These are phyloP conservation scores for Dendrobium huoshanense DNA, from an alignment of 106 monocot species.

Conservation along the genomic window DNA sequence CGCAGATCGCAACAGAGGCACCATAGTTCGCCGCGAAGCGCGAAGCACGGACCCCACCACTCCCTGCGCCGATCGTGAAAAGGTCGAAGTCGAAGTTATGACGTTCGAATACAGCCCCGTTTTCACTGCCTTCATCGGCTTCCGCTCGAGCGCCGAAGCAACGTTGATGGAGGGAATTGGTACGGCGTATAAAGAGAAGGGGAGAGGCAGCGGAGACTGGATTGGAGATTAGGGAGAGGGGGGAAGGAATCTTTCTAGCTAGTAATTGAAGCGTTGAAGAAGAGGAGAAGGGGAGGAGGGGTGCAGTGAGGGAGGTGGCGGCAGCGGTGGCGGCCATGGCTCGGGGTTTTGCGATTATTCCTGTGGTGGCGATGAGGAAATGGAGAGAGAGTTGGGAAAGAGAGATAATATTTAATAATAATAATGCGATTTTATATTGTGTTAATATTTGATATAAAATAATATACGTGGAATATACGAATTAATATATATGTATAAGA, in stretches of 20 bases:
- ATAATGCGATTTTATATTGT: no score
- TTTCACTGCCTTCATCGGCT: background rate
- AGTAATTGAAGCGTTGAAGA: conserved; percentile 9
- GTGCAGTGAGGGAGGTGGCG: conserved; percentile 3
- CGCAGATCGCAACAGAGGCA: conserved; percentile 21
- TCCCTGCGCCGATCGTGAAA: conserved; percentile 26
- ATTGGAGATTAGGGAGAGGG: conserved; percentile 2
- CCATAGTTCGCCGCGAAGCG: conserved; percentile 24
- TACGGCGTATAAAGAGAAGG: background rate
- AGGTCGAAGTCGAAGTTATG: conserved; percentile 24
- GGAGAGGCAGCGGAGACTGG: background rate
- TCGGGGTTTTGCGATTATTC: no score
- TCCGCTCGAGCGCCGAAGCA: conserved; percentile 4
- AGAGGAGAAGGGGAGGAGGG: background rate
- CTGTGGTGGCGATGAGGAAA: no score
- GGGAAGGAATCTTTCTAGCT: conserved; percentile 4
- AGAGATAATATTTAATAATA: background rate
- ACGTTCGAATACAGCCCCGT: background rate
- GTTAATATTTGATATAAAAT: no score
- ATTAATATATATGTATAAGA: no score
- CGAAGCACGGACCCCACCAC: conserved; percentile 25
- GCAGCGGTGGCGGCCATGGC: background rate
- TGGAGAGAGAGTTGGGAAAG: background rate
- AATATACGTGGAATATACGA: no score
- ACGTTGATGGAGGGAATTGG: background rate